phyloP scores from a whole-genome alignment of 2,329 filamentous ascomycete species.

The Dothidotthia symphoricarpi region DNA sequence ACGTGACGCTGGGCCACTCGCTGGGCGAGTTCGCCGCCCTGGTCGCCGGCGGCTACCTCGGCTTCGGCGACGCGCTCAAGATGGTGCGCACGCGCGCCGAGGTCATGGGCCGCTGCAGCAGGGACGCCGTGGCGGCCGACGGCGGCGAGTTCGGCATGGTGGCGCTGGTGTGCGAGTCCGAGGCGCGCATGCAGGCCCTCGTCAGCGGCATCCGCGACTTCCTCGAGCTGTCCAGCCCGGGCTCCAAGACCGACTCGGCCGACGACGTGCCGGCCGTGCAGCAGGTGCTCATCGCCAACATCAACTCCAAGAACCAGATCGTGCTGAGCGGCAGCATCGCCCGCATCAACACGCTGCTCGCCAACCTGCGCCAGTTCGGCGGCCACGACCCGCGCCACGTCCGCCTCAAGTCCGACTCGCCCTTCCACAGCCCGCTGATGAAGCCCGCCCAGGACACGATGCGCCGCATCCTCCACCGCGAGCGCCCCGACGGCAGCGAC shows the following conservation, averaged over 20 bases:
- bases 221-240: slow-evolving; percentile 65
- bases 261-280: slow-evolving; percentile 72
- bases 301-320: slow-evolving; percentile 96
- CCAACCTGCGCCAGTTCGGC: slow-evolving; percentile 82
- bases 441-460: slow-evolving; percentile 75
- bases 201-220: slow-evolving; percentile 77
- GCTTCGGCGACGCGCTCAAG: slow-evolving; percentile 72
- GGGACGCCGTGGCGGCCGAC: slow-evolving; percentile 61
- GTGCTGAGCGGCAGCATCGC: slow-evolving; percentile 86
- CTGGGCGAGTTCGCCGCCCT: slow-evolving; percentile 91
- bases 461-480: slow-evolving; percentile 62
- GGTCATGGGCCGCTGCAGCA: slow-evolving; percentile 76
- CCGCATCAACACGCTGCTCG: slow-evolving; percentile 75
- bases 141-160: slow-evolving; percentile 93
- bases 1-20: slow-evolving; percentile 85
- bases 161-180: slow-evolving; percentile 77
- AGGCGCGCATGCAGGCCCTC: slow-evolving; percentile 67
- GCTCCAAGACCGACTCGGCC: slow-evolving; percentile 65
- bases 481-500: slow-evolving; percentile 59
- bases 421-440: slow-evolving; percentile 93
- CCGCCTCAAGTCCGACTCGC: slow-evolving; percentile 78
- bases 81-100: slow-evolving; percentile 77
- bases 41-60: slow-evolving; percentile 77
- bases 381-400: slow-evolving; percentile 90
- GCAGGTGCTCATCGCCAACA: slow-evolving; percentile 87